Base-by-base conservation (phyloP, 306 rosid species). In the Bauhinia variegata region DNA sequence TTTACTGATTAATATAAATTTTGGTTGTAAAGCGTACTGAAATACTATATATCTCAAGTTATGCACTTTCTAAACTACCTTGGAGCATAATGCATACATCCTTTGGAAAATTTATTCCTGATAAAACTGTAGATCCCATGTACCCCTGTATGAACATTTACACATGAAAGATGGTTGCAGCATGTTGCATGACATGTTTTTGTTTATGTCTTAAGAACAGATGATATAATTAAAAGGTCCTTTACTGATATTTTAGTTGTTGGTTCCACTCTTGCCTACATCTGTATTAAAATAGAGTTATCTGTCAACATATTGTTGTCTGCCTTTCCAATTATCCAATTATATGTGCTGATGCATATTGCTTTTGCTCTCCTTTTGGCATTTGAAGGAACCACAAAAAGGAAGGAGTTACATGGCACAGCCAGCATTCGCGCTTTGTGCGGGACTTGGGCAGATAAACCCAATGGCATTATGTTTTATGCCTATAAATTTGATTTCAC, bases 371-470 rank as follows among this genome's bases (percentile, higher is more conserved):
- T 75, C 43, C 66, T 80, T 82, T 66, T 70, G 75, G 67, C 73
- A 64, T 78, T 78, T 72, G 47, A 57, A 93, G 99, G 99, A 75
- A 83, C 92, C 57, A 90, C 96, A 8, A 90, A 84, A 80, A 80
- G 97, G 79, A 93, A 93, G 80, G 99, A 93, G 69, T 79, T 93
- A 37, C 99, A 93, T 54, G 99, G 97, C 37, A 83, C 88, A 47
- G 64, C 84, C 50, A 41, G 61, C 55, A 71, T 88, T 75, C 75
- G 2, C 44, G 82, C 86, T 16, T 71, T 90, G 61, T 75, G 86
- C 53, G 97, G 99, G 49, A 75, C 85, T 14, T 90, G 96, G 97
- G 83, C 70, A 42, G 87, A 85, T 61, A 80, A 84, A 63, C 46
- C 11, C 51, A 83, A 77, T 58, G 86, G 84, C 47, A 76, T 71